Evolutionary conservation across 345 rosid species (phyloP), one percentile per base, ranked within the genome.

Genomic region (Noccaea caerulescens): DNA sequence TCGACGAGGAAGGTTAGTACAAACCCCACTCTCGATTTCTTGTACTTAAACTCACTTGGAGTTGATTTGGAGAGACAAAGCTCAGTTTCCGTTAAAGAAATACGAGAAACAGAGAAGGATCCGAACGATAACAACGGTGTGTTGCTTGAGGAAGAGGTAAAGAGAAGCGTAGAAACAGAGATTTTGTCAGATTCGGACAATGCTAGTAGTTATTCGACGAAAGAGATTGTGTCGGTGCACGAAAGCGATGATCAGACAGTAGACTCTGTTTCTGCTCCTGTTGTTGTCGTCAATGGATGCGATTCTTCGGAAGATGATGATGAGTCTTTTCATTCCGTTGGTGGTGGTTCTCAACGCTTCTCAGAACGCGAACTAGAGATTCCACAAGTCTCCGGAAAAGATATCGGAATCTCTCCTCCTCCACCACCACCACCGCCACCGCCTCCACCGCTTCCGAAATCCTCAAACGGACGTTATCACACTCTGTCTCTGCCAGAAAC

Each of bases 301-400:
- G 82, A 73, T 76, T 79, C 92, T 9, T 86, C 93, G 30, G 30
- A 20, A 6, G 99, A 87, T 7, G 89, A 85, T 51, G 90, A 88
- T 68, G 96, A 89, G 68, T 91, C 97, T 75, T 94, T 89, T 71
- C 99, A 91, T 74, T 94, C 98, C 1, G 62, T 79, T 79, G 69
- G 72, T 50, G 92, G 82, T 61, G 92, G 82, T 67, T 84, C 92
- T 13, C 89, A 80, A 79, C 57, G 57, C 7, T 47, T 71, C 69
- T 59, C 75, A 16, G 68, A 78, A 44, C 75, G 66, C 18, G 72
- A 54, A 46, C 30, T 64, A 0, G 76, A 66, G 11, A 53, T 37
- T 56, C 67, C 76, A 34, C 62, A 83, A 59, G 59, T 81, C 66
- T 52, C 63, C 12, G 61, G 39, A 14, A 37, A 76, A 68, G 77